Evolutionary conservation across 108 stramenopile species (phyloP).

Genomic region (Mediolabrus comicus): DNA sequence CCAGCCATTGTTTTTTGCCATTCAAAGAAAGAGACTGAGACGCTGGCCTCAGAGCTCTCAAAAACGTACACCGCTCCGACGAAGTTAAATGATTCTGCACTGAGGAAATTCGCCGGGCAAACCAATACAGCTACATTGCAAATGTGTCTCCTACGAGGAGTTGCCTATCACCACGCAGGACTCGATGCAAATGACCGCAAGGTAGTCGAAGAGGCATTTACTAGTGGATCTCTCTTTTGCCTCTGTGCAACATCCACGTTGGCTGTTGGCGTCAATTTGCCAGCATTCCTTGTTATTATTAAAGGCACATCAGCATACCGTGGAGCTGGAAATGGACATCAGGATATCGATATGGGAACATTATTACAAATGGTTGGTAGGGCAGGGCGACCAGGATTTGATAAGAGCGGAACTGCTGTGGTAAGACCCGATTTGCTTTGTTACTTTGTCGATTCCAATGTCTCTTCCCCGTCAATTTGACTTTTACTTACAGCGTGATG

Average conservation of each 20-base stretch:
- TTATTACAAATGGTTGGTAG: conserved; percentile 97
- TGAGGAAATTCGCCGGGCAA: conserved; percentile 31
- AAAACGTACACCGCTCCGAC: conserved; percentile 32
- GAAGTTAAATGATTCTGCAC: conserved; percentile 24
- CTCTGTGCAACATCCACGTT: conserved; percentile 95
- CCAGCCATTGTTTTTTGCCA: conserved; percentile 95
- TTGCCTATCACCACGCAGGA: conserved; percentile 92
- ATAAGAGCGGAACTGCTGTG: conserved; percentile 90
- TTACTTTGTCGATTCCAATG: background rate
- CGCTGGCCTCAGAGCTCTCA: conserved; percentile 62
- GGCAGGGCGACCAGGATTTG: conserved; percentile 95
- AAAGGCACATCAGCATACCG: conserved; percentile 93
- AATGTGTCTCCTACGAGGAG: conserved; percentile 62
- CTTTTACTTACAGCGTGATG: background rate
- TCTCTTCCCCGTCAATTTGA: background rate
- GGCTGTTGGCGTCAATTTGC: conserved; percentile 96
- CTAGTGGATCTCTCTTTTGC: conserved; percentile 58
- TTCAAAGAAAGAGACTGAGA: conserved; percentile 89
- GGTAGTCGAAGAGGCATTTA: conserved; percentile 81
- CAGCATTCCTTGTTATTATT: conserved; percentile 90
- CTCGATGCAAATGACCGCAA: conserved; percentile 65
- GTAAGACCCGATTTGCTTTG: conserved; percentile 67
- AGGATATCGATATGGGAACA: conserved; percentile 80
- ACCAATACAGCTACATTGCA: conserved; percentile 55
- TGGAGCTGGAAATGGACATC: conserved; percentile 76